phyloP scores from a whole-genome alignment of 225 moss, liverwort and hornwort species.

The Physcomitrellopsis africana region DNA sequence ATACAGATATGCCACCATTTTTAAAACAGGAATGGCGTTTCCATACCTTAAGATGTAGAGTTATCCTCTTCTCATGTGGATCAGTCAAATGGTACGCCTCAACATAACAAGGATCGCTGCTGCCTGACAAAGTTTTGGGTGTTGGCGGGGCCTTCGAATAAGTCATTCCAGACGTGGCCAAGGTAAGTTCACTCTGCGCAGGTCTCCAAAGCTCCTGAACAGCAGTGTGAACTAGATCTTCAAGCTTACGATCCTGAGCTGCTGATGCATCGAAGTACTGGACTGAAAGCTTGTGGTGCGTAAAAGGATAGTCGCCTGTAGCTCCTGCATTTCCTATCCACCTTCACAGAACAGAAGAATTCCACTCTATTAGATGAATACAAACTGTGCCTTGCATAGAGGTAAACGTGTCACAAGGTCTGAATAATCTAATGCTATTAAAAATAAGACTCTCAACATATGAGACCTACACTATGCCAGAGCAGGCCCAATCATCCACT shows the following conservation, averaged over 20 bases:
- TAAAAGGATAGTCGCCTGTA: constrained; percentile 79
- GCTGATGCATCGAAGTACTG: constrained; percentile 75
- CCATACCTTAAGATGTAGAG: constrained; percentile 75
- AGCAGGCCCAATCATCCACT: not conserved
- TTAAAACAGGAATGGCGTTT: constrained; percentile 1
- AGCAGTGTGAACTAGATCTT: constrained; percentile 74
- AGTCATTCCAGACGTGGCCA: constrained; percentile 50
- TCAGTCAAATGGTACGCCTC: constrained; percentile 85
- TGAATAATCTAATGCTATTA: not conserved
- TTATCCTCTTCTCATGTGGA: constrained; percentile 68
- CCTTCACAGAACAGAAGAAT: constrained; percentile 37
- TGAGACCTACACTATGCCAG: not conserved
- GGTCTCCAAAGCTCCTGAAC: constrained; percentile 82
- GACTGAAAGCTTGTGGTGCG: constrained; percentile 78
- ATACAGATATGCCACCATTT: not conserved
- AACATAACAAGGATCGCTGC: constrained; percentile 83
- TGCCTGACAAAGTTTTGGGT: constrained; percentile 62
- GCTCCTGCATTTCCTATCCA: constrained; percentile 67
- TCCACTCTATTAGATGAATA: not conserved
- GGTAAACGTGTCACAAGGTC: not conserved
- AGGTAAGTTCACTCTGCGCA: constrained; percentile 65
- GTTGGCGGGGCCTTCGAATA: constrained; percentile 61
- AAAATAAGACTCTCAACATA: not conserved
- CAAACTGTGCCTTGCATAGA: not conserved
- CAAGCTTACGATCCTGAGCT: constrained; percentile 75